Evolutionary conservation across 768 basidiomycete species (phyloP).

Genomic region (Symmetrospora coprosmae): DNA sequence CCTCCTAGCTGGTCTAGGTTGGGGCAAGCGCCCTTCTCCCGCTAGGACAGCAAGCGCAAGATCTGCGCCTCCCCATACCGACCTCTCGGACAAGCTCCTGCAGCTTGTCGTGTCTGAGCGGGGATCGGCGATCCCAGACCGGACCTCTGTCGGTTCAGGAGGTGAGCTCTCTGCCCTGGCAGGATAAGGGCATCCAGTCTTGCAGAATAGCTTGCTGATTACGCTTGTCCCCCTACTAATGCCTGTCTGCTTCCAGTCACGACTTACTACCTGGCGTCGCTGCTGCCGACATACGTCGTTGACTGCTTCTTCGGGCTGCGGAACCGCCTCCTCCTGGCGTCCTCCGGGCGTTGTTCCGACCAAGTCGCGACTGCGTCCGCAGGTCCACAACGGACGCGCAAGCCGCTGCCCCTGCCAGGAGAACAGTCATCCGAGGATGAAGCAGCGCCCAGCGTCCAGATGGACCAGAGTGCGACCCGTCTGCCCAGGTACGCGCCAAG

Average conservation of each 20-base stretch:
- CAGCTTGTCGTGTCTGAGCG: neutral
- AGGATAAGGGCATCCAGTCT: no score
- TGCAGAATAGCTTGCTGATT: no score
- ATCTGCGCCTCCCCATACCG: neutral
- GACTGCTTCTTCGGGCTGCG: conserved; percentile 16
- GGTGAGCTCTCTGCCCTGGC: no score
- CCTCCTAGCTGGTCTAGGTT: neutral
- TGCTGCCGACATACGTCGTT: neutral
- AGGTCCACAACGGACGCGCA: neutral
- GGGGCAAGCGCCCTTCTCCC: no score
- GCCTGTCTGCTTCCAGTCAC: neutral
- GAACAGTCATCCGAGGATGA: neutral
- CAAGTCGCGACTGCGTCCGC: no score
- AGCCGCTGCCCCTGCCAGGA: conserved; percentile 10
- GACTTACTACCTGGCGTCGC: conserved; percentile 13
- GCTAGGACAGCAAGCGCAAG: no score
- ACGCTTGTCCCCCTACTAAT: no score
- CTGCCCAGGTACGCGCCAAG: no score
- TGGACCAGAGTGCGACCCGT: no score
- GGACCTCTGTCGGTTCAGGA: conserved; percentile 1
- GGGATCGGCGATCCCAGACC: neutral
- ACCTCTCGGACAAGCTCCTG: neutral
- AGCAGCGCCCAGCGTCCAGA: no score
- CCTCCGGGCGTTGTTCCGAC: no score
- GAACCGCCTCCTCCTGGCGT: neutral